A percentile compares a stretch with the other conserved stretches of the same genome.
Conservation (phyloP, 1,284 basidiomycete genomes). For the Hymenochaete sp. region DNA sequence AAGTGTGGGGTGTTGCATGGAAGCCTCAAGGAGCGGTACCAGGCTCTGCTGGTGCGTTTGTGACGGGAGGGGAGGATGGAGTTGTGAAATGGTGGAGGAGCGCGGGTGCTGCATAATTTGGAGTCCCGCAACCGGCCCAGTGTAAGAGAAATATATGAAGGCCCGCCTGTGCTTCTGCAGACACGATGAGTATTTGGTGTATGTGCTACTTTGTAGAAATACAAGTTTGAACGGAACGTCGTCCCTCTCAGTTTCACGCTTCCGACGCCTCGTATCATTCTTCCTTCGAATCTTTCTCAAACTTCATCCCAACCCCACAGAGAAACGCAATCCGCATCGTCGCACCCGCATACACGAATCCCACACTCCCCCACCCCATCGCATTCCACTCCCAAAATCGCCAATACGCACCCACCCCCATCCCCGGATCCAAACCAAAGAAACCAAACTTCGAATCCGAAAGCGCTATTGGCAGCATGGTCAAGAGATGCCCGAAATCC, state of each 20-base stretch:
- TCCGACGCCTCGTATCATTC: too few species aligned
- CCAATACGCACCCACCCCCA: constrained; percentile 36
- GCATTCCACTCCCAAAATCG: constrained; percentile 41
- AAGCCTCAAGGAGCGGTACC: constrained; percentile 38
- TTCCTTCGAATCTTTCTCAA: too few species aligned
- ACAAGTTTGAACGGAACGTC: too few species aligned
- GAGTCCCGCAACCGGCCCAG: too few species aligned
- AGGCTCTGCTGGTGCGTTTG: constrained; percentile 61
- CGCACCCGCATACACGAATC: constrained; percentile 42
- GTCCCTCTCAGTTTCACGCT: too few species aligned
- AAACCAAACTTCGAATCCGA: too few species aligned
- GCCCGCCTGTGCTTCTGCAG: too few species aligned
- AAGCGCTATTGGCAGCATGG: constrained; percentile 39
- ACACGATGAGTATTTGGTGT: too few species aligned
- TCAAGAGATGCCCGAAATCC: constrained; percentile 42
- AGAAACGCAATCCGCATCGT: constrained; percentile 34
- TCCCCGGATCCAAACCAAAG: too few species aligned
- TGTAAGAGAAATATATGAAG: too few species aligned
- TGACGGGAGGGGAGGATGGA: constrained; percentile 75
- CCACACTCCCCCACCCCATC: constrained; percentile 47
- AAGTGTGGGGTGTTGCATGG: constrained; percentile 85
- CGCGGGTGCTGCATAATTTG: too few species aligned
- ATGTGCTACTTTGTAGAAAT: too few species aligned
- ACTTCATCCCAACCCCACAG: constrained; percentile 27
- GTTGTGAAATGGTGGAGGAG: constrained; percentile 69